Conservation (phyloP, 306 rosid genomes). For the Senna tora region DNA sequence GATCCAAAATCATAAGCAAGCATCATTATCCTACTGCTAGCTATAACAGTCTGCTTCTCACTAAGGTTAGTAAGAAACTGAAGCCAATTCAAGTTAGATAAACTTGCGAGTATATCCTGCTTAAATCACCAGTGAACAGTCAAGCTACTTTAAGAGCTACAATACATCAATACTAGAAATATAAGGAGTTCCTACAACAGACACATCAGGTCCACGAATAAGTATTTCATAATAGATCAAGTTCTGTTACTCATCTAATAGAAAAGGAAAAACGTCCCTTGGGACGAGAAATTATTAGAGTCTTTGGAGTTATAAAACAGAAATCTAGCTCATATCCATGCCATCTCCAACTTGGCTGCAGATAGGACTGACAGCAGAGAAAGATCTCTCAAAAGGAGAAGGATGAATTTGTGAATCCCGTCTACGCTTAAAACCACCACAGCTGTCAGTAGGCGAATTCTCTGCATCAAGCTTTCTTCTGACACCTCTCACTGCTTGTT, state of each 20-base stretch:
- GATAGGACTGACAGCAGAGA: conserved; percentile 70
- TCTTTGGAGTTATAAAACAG: conserved; percentile 40
- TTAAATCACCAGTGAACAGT: conserved; percentile 31
- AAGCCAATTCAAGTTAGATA: conserved; percentile 28
- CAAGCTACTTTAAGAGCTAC: conserved; percentile 51
- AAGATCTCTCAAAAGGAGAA: conserved; percentile 77
- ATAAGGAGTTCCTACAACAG: conserved; percentile 62
- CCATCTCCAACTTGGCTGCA: conserved; percentile 79
- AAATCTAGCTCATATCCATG: conserved; percentile 72
- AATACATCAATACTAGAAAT: conserved; percentile 58
- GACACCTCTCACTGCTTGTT: conserved; percentile 74
- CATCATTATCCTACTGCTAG: conserved; percentile 27
- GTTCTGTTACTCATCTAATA: conserved; percentile 48
- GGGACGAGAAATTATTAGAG: conserved; percentile 42
- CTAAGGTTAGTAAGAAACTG: conserved; percentile 16
- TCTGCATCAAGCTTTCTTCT: conserved; percentile 70
- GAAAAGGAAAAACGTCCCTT: conserved; percentile 30
- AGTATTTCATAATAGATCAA: conserved; percentile 44
- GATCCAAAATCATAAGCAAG: conserved; percentile 39
- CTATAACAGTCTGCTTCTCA: conserved; percentile 34
- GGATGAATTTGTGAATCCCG: conserved; percentile 74
- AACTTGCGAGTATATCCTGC: conserved; percentile 33
- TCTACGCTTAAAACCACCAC: conserved; percentile 68
- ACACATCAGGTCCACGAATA: conserved; percentile 59
- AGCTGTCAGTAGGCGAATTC: conserved; percentile 49